Evolutionary conservation across 345 rosid genomes (phyloP).

Genomic region (Lepidium aucheri): DNA sequence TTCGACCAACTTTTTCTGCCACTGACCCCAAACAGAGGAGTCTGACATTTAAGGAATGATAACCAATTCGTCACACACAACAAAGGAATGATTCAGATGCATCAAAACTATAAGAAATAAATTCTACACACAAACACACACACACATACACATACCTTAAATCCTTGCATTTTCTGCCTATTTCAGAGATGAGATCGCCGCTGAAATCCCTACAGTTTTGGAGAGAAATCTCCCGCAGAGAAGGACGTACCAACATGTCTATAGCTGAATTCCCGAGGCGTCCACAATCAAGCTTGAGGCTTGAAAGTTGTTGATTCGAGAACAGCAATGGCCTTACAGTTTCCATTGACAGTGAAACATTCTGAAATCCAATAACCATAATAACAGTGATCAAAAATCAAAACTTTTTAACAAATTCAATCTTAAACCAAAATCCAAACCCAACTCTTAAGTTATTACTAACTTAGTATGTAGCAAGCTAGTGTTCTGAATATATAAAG

Average conservation of each 20-base stretch:
- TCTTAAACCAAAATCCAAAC: background rate
- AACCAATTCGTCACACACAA: background rate
- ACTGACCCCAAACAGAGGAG: slow-evolving; percentile 75
- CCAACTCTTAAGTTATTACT: background rate
- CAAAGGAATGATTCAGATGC: background rate
- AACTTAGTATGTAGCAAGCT: background rate
- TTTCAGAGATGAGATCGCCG: slow-evolving; percentile 70
- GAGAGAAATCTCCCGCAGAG: slow-evolving; percentile 58
- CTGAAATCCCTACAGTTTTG: slow-evolving; percentile 67
- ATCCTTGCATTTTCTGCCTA: slow-evolving; percentile 60
- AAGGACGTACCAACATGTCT: slow-evolving; percentile 44
- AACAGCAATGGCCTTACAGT: slow-evolving; percentile 61
- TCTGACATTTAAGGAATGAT: slow-evolving; percentile 18
- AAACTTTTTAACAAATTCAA: background rate
- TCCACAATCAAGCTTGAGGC: slow-evolving; percentile 74
- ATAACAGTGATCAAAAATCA: background rate
- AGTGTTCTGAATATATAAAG: background rate
- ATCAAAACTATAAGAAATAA: background rate
- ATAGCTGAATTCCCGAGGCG: slow-evolving; percentile 61
- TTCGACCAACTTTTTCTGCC: slow-evolving; percentile 71
- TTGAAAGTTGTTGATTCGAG: slow-evolving; percentile 54
- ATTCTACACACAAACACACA: no score
- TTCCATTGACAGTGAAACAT: slow-evolving; percentile 33
- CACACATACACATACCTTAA: slow-evolving; percentile 41
- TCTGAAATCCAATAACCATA: slow-evolving; percentile 11